Conservation (phyloP, 2,329 filamentous ascomycete species). For the Ophiocordyceps camponoti-leonardi region DNA sequence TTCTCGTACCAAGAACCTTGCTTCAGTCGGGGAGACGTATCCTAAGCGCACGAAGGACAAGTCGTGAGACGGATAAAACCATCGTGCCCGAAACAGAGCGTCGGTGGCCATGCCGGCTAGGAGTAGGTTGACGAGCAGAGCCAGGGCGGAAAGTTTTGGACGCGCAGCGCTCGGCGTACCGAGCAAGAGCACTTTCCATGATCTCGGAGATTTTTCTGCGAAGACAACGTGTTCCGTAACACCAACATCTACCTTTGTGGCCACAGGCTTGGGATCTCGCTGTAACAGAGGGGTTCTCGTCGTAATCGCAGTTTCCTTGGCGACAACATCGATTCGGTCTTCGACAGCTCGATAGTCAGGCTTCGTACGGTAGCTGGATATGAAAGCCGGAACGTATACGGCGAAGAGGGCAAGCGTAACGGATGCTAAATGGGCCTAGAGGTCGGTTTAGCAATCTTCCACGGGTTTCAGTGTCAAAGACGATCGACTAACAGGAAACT, state of each 20-base stretch:
- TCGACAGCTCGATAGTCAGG: conserved; percentile 37
- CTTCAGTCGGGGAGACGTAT: conserved; percentile 66
- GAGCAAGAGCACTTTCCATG: conserved; percentile 50
- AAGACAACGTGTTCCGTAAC: conserved; percentile 46
- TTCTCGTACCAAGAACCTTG: conserved; percentile 71
- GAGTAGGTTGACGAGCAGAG: conserved; percentile 54
- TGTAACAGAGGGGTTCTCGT: conserved; percentile 10
- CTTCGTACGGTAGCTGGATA: conserved; percentile 38
- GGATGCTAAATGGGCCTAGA: conserved; percentile 26
- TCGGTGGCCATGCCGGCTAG: conserved; percentile 58
- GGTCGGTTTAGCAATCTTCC: background rate
- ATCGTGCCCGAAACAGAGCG: conserved; percentile 55
- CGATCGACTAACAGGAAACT: conserved; percentile 19
- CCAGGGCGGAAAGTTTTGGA: conserved; percentile 44
- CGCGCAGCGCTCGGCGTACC: conserved; percentile 63
- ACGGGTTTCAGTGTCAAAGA: background rate
- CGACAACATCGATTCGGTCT: conserved; percentile 39
- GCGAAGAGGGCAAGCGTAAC: conserved; percentile 44
- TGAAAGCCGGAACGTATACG: conserved; percentile 47
- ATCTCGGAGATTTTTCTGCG: conserved; percentile 35
- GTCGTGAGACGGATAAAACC: conserved; percentile 53
- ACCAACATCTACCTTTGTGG: conserved; percentile 33
- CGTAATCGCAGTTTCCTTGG: conserved; percentile 27
- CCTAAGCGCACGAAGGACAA: conserved; percentile 77
- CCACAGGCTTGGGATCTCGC: conserved; percentile 15